phyloP scores from a whole-genome alignment of 768 basidiomycete species.

The Rhodotorula toruloides region DNA sequence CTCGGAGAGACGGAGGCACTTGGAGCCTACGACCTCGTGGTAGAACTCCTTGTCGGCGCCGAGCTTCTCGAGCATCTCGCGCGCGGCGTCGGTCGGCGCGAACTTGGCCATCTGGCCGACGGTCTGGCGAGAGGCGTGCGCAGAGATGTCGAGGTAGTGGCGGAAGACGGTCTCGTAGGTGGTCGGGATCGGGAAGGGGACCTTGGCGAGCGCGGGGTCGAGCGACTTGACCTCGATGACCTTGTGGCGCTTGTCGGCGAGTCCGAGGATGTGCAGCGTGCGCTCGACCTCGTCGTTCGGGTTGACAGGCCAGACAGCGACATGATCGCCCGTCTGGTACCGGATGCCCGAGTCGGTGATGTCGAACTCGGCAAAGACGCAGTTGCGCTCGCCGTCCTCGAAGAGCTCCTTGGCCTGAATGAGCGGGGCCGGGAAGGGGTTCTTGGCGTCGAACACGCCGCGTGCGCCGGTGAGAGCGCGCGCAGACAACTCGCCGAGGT shows the following conservation, averaged over 20 bases:
- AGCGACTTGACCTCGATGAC: constrained; percentile 93
- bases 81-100: constrained; percentile 74
- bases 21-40: constrained; percentile 59
- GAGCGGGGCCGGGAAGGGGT: constrained; percentile 87
- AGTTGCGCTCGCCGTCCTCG: constrained; percentile 70
- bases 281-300: constrained; percentile 86
- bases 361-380: constrained; percentile 87
- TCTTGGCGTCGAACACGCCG: constrained; percentile 96
- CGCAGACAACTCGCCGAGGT: constrained; percentile 91
- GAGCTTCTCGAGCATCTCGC: constrained; percentile 65
- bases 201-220: constrained; percentile 94
- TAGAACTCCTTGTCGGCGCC: constrained; percentile 86
- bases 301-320: constrained; percentile 95
- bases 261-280: constrained; percentile 75
- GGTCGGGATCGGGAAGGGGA: constrained; percentile 96
- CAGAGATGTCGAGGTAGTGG: constrained; percentile 95
- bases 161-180: constrained; percentile 89
- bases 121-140: constrained; percentile 88
- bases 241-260: constrained; percentile 70
- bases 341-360: constrained; percentile 92
- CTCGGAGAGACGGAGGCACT: constrained; percentile 85
- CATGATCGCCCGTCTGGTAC: constrained; percentile 98
- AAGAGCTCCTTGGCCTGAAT: constrained; percentile 75
- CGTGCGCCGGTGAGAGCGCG: constrained; percentile 87
- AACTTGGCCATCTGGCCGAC: constrained; percentile 80